Evolutionary conservation across 768 basidiomycete species (phyloP).

Genomic region (Porpolomopsis calyptriformis): DNA sequence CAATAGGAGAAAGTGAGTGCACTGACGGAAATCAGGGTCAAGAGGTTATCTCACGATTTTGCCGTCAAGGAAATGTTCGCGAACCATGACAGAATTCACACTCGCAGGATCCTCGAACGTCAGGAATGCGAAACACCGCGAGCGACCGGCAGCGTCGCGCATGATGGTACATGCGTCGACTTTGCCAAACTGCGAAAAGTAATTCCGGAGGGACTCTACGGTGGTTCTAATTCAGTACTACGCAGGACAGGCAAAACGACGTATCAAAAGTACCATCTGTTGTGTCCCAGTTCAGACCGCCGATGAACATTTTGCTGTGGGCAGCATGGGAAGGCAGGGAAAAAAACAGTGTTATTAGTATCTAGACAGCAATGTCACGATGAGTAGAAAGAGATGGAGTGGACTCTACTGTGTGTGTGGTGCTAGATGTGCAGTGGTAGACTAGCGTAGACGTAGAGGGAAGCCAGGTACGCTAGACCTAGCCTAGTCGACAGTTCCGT

Average conservation of each 20-base stretch:
- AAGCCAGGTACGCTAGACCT: slow-evolving; percentile 61
- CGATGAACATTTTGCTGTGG: slow-evolving; percentile 99
- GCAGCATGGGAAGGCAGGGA: slow-evolving; percentile 28
- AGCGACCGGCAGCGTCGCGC: slow-evolving; percentile 91
- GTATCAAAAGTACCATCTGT: slow-evolving; percentile 78
- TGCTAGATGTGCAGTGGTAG: slow-evolving; percentile 36
- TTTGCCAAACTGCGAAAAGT: slow-evolving; percentile 93
- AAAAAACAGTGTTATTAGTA: slow-evolving; percentile 70
- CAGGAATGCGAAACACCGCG: slow-evolving; percentile 94
- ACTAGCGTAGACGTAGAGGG: slow-evolving; percentile 68
- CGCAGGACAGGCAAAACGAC: slow-evolving; percentile 26
- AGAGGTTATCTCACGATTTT: slow-evolving; percentile 67
- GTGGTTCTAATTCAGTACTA: slow-evolving; percentile 36
- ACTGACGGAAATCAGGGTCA: not conserved
- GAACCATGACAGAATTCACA: slow-evolving; percentile 92
- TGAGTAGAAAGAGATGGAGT: slow-evolving; percentile 36
- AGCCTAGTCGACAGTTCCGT: slow-evolving; percentile 51
- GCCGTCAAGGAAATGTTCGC: slow-evolving; percentile 91
- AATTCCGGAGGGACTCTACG: slow-evolving; percentile 66
- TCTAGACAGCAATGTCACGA: slow-evolving; percentile 52
- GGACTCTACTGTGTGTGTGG: slow-evolving; percentile 66
- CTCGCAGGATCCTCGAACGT: slow-evolving; percentile 90
- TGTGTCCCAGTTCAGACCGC: slow-evolving; percentile 99
- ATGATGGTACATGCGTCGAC: slow-evolving; percentile 98
- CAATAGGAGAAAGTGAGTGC: not conserved